Base-by-base conservation (phyloP, 2,329 filamentous ascomycete species). In the Penicillium sp. region DNA sequence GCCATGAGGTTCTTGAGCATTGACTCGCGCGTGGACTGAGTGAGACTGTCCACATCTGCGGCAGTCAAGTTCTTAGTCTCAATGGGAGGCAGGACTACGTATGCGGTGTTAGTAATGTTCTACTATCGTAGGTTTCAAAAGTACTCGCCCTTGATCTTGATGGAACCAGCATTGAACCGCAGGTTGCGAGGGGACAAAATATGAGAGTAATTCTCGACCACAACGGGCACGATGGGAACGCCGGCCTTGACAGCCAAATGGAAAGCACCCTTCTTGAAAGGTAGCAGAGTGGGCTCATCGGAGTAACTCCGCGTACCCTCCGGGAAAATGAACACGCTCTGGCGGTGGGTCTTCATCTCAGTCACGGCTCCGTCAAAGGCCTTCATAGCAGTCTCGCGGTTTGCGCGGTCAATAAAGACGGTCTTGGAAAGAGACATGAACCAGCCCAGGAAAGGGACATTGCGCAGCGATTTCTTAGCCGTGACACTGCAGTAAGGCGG, bases 261-360 rank as follows among this genome's bases (percentile, higher is more conserved):
- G 71, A 98, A 98, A 38, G 91, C 93, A 49, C 93, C 93, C 76
- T 98, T 98, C 74, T 98, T 98, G 78, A 97, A 98, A n/a, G 89
- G 87, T 44, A 97, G 75, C 60, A 98, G 73, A 49, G 78, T 80
- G 1, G 93, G 87, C 44, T 90, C 84, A 59, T 85, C 81, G 47
- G 86, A 79, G 72, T 97, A 95, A 67, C 87, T 94, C 57, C 93
- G 81, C 1, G 93, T 98, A 41, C 93, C 93, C 73, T 98, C 93
- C 0, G 75, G 73, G 56, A 78, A 78, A 43, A 78, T 77, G 53
- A 76, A 76, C 7, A 77, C 75, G 48, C 71, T 75, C 59, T 90
- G 86, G 54, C 74, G 77, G 61, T 85, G 77, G 42, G 71, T 71
- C 60, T 77, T 80, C 74, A 98, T 98, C 67, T 90, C 85, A 37